Conservation (phyloP, 202 grass and related monocot genomes). For the Brachypodium distachyon region DNA sequence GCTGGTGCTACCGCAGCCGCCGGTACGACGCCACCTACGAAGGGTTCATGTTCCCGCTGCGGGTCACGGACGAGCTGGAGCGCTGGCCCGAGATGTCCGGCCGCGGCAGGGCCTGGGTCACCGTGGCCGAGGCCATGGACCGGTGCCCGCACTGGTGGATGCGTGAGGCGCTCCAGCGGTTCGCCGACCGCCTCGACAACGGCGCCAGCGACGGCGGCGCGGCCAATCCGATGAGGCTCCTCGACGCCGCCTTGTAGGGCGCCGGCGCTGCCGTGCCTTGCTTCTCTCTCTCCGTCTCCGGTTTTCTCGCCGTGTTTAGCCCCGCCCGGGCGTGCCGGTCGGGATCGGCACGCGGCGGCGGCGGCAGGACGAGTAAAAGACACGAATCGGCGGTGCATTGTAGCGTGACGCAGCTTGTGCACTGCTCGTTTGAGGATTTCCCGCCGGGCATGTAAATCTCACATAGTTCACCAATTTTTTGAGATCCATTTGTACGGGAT, state of each 20-base stretch:
- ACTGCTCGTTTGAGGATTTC: not conserved
- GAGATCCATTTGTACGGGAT: no score
- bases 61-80: slow-evolving; percentile 49
- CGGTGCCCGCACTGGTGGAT: slow-evolving; percentile 74
- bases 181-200: slow-evolving; percentile 2
- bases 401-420: not conserved
- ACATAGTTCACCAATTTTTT: not conserved
- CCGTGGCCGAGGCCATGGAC: slow-evolving; percentile 32
- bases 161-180: slow-evolving; percentile 50
- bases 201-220: no score
- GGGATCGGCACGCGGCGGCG: not conserved
- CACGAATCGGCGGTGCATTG: not conserved
- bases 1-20: slow-evolving; percentile 65
- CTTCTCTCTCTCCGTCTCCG: not conserved
- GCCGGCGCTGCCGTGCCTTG: not conserved
- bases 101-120: slow-evolving; percentile 39
- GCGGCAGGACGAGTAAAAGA: not conserved
- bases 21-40: slow-evolving; percentile 58
- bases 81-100: slow-evolving; percentile 75
- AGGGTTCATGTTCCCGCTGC: slow-evolving; percentile 56
- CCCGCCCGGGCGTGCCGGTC: no score
- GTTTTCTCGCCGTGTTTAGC: not conserved
- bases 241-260: slow-evolving; percentile 6
- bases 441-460: not conserved
- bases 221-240: not conserved